Evolutionary conservation across 2,329 filamentous ascomycete genomes (phyloP), one percentile per base, ranked within the genome.

Genomic region (Fusarium compactum): DNA sequence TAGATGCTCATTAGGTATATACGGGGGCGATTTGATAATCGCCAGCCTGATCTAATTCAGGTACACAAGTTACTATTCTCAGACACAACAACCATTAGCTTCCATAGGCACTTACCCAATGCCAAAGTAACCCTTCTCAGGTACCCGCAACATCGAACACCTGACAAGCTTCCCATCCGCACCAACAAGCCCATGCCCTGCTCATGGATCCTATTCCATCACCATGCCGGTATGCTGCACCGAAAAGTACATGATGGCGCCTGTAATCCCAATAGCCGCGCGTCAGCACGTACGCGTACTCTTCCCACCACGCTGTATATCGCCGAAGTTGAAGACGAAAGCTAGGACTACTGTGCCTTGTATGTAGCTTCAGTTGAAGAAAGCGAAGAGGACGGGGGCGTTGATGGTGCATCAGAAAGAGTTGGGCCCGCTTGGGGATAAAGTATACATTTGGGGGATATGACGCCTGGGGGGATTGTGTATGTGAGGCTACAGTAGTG

Each of bases 221-320:
- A 74, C 76, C 73, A 77, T 50, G 3, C 72, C 46, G 16, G 54
- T 29, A 9, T 58, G 58, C 58, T 76, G 75, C 29, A 78, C 45
- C 5, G 67, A 54, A 55, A 76, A 78, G 44, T 73, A 77, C 62
- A 78, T 74, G 40, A 77, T 58, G 15, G 75, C 57, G 3, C 70
- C 74, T 3, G 75, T 71, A 6, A 77, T 59, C 2, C 75, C 76
- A 54, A 77, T 76, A 18, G 73, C 76, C 7, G 76, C 67, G 22
- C 18, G 74, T 71, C 46, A 78, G 51, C 16, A 76, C 71, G 50
- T 78, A 78, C 24, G 74, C 74, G 45, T 78, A 77, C 52, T 69
- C 72, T 43, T 76, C 67, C 74, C 76, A 78, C 75, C 74, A 78
- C 14, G 46, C 62, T 6, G 44, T 3, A 11, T 27, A 11, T 11